Base-by-base conservation (phyloP, 2,329 filamentous ascomycete species). In the Harringtonia lauricola region DNA sequence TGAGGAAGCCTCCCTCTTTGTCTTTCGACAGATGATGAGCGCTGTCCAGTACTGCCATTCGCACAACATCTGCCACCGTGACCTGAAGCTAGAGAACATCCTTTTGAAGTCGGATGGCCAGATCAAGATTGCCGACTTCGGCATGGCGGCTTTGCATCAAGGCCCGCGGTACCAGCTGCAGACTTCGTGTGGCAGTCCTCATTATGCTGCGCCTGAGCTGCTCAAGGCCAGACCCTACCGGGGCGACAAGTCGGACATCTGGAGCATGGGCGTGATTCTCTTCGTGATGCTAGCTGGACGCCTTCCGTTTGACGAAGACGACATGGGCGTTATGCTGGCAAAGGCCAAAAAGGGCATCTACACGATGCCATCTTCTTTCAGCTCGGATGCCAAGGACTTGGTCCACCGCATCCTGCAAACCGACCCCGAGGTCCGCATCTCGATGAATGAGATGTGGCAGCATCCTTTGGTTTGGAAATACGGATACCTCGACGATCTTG, bases 71-170 rank as follows among this genome's bases (percentile, higher is more conserved):
- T 95, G 89, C 59, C 92, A 98, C 59, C 84, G 92, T 21, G 92
- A 98, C 54, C 70, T 98, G 42, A 98, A 98, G 63, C 92, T 89
- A 0, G 92, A 98, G 64, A 98, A 98, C 55, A 95, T 98, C 37
- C 71, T 98, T 17, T 72, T 98, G 41, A 88, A 88, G 45, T 68
- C 70, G 3, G 68, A 81, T 38, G 74, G 82, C 42, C 79, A 85
- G 46, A 80, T 96, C 60, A 98, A 96, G 64, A 81, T 98, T 54
- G 90, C 90, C 41, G 92, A 98, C 61, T 98, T 98, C 61, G 90
- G 92, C 35, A 95, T 98, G 89, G 92, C 92, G 36, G 90, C 90
- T 4, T 70, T 96, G 35, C 78, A 82, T 50, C 90, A 96, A 59
- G 85, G 85, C 4, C 74, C 78, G 21, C 82, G 79, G 9, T 81